A percentile compares a stretch with the other conserved stretches of the same genome.
Conservation (phyloP, 108 stramenopile species). For the Nitzschia sp. region DNA sequence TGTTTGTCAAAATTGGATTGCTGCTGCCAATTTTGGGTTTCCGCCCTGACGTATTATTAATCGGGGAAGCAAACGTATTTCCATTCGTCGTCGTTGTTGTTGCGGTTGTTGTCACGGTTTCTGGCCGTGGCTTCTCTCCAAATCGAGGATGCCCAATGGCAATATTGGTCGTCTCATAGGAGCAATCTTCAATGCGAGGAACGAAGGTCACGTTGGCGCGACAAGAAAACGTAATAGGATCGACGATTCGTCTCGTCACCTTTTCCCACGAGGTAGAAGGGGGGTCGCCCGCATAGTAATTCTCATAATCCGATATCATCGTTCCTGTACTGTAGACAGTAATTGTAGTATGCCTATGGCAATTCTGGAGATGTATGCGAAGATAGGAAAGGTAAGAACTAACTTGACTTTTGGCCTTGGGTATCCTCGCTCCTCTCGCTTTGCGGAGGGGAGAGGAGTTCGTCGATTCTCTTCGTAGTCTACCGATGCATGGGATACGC, state of each 20-base stretch:
- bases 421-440: too few relatives aligned
- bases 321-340: too few relatives aligned
- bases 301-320: neutral
- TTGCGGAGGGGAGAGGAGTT: too few relatives aligned
- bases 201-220: constrained; percentile 3
- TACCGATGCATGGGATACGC: too few relatives aligned
- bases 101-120: neutral
- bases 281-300: neutral
- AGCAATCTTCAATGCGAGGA: constrained; percentile 26
- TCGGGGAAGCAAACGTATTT: neutral
- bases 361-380: too few relatives aligned
- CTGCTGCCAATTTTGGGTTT: too few relatives aligned
- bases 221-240: constrained; percentile 25
- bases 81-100: constrained; percentile 10
- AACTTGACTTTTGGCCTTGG: too few relatives aligned
- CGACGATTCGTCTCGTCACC: constrained; percentile 15
- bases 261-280: constrained; percentile 17
- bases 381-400: too few relatives aligned
- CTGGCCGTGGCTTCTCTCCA: too few relatives aligned
- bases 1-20: neutral
- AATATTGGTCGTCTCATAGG: constrained; percentile 22
- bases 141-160: constrained; percentile 21
- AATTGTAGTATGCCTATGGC: too few relatives aligned
- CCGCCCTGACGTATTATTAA: neutral
- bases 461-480: too few relatives aligned